Base-by-base conservation (phyloP, 129 eudicot species). In the Kitagawia praeruptora region DNA sequence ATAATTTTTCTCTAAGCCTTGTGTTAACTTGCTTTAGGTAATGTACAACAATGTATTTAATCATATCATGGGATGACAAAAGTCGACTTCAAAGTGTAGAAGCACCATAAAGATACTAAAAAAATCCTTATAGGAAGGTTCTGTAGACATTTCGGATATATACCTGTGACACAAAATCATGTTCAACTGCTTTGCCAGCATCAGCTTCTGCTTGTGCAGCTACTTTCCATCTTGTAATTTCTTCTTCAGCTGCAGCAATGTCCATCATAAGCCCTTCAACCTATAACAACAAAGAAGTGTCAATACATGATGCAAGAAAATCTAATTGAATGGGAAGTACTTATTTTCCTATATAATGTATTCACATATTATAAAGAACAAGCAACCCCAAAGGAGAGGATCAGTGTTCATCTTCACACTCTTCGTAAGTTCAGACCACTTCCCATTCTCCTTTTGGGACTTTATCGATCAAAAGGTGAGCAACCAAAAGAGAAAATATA, bases 261-360 rank as follows among this genome's bases (percentile, higher is more conserved):
- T 95, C 99, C 89, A 95, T 84, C 99, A 95, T 92, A 82, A 95
- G 99, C 70, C 99, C 97, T 85, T 95, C 97, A 85, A 95, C 91
- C 99, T 95, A 76, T 39, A 76, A 28, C 64, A 66, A 63, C 44
- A 44, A 42, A 63, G 9, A 15, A 64, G 61, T 28, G 4, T 31
- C 19, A 64, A 44, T 74, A 9, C 39, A 74, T 12, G 39, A 46
- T 5, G 44, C n/a, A 70, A 58, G 66, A n/a, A 58, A 23, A n/a
- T 51, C 0, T 58, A 23, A 58, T 58, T 3, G 8, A 23, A 58
- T 6, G n/a, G 11, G 31, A 23, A 23, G 9, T 58, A 23, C 13
- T 58, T 58, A 58, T 8, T 23, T 58, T 14, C 66, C 28, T 61
- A 25, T 61, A 56, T 23, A 23, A 56, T 21, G 9, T 8, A 23